Percentiles rank a stretch among this genome's conserved stretches.
Conservation (phyloP, 768 basidiomycete genomes). For the Mycena rosella region DNA sequence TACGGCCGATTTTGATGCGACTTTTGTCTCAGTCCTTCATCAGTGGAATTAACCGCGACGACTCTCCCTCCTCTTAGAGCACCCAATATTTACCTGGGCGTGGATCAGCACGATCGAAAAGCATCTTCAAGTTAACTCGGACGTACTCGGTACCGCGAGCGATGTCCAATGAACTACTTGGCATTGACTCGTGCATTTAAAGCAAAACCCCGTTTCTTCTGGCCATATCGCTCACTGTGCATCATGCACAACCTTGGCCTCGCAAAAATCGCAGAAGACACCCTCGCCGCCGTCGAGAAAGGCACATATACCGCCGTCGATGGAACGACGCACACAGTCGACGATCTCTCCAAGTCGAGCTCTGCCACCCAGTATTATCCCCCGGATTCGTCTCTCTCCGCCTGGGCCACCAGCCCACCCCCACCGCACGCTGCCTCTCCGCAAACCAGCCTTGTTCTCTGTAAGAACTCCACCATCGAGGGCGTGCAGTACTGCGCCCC, state of each 20-base stretch:
- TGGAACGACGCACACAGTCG: constrained; percentile 49
- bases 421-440: constrained; percentile 18
- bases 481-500: constrained; percentile 51
- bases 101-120: no score
- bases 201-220: not conserved
- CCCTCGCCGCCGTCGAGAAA: constrained; percentile 55
- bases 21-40: no score
- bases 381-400: constrained; percentile 52
- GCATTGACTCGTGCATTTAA: constrained; percentile 9
- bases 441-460: constrained; percentile 48
- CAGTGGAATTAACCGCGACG: no score
- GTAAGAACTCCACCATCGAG: constrained; percentile 62
- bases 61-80: no score
- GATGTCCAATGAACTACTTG: not conserved
- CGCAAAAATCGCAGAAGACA: constrained; percentile 56
- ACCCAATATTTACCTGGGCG: no score
- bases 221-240: not conserved
- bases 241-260: constrained; percentile 18
- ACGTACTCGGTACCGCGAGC: constrained; percentile 22
- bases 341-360: constrained; percentile 48
- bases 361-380: constrained; percentile 58
- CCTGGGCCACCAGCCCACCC: constrained; percentile 47
- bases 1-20: no score
- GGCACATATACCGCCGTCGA: constrained; percentile 51
- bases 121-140: no score